phyloP scores from a whole-genome alignment of 257 asterid species.

The Nicotiana paniculata region DNA sequence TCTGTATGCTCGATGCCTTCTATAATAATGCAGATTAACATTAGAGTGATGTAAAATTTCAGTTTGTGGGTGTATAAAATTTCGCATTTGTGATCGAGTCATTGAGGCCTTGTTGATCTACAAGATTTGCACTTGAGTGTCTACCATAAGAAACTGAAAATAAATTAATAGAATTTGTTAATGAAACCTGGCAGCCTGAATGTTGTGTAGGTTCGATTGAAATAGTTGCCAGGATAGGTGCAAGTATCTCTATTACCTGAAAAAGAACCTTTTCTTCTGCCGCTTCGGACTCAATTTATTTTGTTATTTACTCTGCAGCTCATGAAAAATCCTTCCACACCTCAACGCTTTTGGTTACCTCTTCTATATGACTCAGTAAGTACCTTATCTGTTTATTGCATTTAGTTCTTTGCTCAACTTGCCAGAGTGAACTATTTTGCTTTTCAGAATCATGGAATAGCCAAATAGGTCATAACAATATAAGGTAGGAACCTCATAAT shows the following conservation, averaged over 20 bases:
- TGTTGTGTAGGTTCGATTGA: neutral
- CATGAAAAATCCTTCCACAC: conserved; percentile 88
- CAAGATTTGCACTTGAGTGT: neutral
- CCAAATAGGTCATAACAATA: neutral
- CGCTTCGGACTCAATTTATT: neutral
- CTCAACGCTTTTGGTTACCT: conserved; percentile 84
- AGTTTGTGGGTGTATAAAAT: neutral
- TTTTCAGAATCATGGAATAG: neutral
- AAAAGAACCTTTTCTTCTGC: neutral
- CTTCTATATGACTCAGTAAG: conserved; percentile 81
- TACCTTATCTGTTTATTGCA: conserved; percentile 7
- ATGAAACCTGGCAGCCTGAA: neutral
- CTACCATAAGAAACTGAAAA: neutral
- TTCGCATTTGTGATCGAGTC: neutral
- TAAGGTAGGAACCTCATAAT: neutral
- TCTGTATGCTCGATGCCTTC: conserved; percentile 43
- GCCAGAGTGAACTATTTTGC: neutral
- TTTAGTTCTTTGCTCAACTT: neutral
- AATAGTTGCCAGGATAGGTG: neutral
- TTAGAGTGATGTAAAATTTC: neutral
- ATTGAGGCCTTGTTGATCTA: neutral
- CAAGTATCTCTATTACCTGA: neutral
- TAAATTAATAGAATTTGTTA: neutral
- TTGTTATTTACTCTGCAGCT: conserved; percentile 50
- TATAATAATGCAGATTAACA: conserved; percentile 12